phyloP scores from a whole-genome alignment of 805 yeast species.

The Candida pseudoglaebosa region DNA sequence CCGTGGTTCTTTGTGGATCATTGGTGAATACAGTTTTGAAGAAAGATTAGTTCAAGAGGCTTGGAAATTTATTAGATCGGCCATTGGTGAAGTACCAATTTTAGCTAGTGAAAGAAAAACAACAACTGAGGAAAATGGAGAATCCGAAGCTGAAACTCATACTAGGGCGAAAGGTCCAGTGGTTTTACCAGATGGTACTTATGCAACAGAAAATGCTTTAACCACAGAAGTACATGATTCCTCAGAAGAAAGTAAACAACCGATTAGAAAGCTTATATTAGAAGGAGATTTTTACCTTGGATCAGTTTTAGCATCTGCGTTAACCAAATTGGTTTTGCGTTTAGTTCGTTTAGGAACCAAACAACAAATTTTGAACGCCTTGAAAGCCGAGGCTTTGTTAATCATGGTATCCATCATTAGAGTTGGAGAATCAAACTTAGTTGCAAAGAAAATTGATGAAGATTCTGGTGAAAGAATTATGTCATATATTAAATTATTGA shows the following conservation, averaged over 20 bases:
- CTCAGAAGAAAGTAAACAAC: constrained; percentile 51
- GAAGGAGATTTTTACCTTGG: constrained; percentile 90
- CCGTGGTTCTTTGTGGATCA: constrained; percentile 91
- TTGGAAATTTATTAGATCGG: constrained; percentile 81
- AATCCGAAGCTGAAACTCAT: constrained; percentile 21
- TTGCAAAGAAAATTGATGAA: constrained; percentile 80
- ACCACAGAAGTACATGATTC: constrained; percentile 41
- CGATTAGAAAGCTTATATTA: constrained; percentile 75
- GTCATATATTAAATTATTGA: constrained; percentile 76
- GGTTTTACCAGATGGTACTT: constrained; percentile 97
- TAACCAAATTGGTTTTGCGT: constrained; percentile 83
- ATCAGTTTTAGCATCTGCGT: constrained; percentile 80
- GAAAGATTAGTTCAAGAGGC: constrained; percentile 71
- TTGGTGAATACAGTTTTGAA: constrained; percentile 84
- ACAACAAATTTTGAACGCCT: constrained; percentile 65
- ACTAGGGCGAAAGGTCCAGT: constrained; percentile 58
- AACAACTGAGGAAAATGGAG: constrained; percentile 28
- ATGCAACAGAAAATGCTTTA: constrained; percentile 88
- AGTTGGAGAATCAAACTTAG: constrained; percentile 72
- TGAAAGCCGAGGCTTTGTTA: constrained; percentile 91
- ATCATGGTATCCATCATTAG: constrained; percentile 89
- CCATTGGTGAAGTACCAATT: constrained; percentile 90
- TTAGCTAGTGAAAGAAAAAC: constrained; percentile 62
- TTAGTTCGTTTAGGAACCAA: constrained; percentile 55
- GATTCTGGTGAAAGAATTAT: constrained; percentile 94